Evolutionary conservation across 345 rosid species (phyloP).

Genomic region (Boechera stricta): DNA sequence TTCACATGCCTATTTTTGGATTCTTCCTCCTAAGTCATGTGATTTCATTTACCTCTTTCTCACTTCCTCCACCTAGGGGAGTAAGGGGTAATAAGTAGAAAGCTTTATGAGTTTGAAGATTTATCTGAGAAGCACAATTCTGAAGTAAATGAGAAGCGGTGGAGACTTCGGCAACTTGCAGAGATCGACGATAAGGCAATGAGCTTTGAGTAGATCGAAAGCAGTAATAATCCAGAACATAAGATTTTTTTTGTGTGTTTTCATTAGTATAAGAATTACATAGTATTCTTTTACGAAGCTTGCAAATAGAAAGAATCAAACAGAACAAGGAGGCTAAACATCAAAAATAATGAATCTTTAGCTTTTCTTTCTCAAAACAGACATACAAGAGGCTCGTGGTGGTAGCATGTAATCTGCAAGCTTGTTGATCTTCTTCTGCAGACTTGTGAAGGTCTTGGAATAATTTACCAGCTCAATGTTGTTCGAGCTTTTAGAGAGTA

Average conservation of each 20-base stretch:
- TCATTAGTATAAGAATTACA: slow-evolving; percentile 34
- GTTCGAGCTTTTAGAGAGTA: slow-evolving; percentile 13
- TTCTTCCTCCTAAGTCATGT: slow-evolving; percentile 41
- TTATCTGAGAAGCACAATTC: background rate
- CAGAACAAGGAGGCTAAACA: slow-evolving; percentile 12
- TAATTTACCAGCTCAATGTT: slow-evolving; percentile 31
- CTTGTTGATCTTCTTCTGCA: slow-evolving; percentile 34
- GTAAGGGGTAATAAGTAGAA: slow-evolving; percentile 10
- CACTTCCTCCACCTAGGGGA: slow-evolving; percentile 26
- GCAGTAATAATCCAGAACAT: background rate
- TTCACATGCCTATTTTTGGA: slow-evolving; percentile 43
- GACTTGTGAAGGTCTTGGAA: slow-evolving; percentile 16
- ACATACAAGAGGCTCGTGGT: slow-evolving; percentile 7
- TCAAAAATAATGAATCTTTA: slow-evolving; percentile 12
- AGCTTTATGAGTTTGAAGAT: background rate
- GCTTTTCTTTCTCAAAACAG: slow-evolving; percentile 13
- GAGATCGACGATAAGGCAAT: background rate
- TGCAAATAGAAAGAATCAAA: slow-evolving; percentile 35
- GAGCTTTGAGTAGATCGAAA: background rate
- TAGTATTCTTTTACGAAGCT: slow-evolving; percentile 16
- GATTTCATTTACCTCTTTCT: slow-evolving; percentile 42
- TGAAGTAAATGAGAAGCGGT: slow-evolving; percentile 11
- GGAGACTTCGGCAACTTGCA: background rate
- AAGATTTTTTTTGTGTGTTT: background rate
- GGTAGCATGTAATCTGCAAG: slow-evolving; percentile 27